Percentiles rank a stretch among this genome's conserved stretches.
These are phyloP conservation scores for Albatrellus ellisii DNA, from an alignment of 768 basidiomycete species.

Conservation along the genomic window DNA sequence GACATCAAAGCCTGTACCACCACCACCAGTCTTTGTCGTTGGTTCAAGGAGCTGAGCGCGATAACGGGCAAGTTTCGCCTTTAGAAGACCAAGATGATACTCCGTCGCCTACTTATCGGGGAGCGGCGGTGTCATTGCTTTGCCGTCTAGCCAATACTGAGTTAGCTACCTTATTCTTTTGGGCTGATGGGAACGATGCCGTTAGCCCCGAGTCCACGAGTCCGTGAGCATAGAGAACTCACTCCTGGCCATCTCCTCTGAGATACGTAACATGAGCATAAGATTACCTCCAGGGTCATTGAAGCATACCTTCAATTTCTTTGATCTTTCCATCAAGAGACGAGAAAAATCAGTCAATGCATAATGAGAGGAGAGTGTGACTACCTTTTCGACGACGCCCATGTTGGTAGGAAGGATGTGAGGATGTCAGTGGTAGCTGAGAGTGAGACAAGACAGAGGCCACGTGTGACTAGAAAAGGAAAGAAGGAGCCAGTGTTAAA, in stretches of 20 bases:
- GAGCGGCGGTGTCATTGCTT: neutral
- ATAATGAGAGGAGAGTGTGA: no score
- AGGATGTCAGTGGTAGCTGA: constrained; percentile 6
- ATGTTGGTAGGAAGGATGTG: constrained; percentile 36
- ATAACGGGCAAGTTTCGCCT: constrained; percentile 91
- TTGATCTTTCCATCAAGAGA: constrained; percentile 54
- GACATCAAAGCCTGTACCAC: constrained; percentile 81
- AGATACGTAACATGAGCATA: neutral
- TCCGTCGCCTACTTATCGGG: constrained; percentile 59
- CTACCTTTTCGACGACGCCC: constrained; percentile 92
- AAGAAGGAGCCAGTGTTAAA: no score
- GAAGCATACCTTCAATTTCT: constrained; percentile 78
- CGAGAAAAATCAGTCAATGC: no score
- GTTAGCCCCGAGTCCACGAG: neutral
- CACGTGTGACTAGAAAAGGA: no score
- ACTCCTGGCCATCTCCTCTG: constrained; percentile 98
- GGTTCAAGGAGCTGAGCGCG: constrained; percentile 93
- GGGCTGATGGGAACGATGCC: constrained; percentile 34
- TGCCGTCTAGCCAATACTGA: neutral
- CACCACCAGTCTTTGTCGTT: constrained; percentile 64
- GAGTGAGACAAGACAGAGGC: no score
- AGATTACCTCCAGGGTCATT: neutral
- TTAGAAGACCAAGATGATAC: constrained; percentile 86
- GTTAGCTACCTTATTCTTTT: constrained; percentile 79
- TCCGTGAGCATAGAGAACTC: constrained; percentile 23